Evolutionary conservation across 495 filamentous ascomycete genomes (phyloP), one percentile per base, ranked within the genome.

Genomic region (Tetracladium setigerum): DNA sequence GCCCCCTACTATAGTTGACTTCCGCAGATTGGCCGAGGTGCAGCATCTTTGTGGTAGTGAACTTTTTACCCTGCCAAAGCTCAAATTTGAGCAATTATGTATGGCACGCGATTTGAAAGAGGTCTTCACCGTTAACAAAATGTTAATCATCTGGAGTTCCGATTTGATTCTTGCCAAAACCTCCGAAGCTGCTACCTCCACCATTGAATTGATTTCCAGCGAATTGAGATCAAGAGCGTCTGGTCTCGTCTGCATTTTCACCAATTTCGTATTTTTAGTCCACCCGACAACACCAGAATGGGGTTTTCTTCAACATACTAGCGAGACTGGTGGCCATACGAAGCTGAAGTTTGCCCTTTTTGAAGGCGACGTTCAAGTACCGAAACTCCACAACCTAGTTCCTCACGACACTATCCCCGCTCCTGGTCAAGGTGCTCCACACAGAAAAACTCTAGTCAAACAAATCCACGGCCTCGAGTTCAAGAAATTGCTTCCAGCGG

Each of bases 281-380:
- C 54, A 50, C 40, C 57, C 57, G 2, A 24, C 47, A 5, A 47
- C 12, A 24, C 32, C 17, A 13, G 54, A 56, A 49, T 22, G 56
- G 54, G 53, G 49, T 41, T 15, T 54, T 52, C 15, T 17, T 60
- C 5, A 45, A 41, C 11, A 17, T 3, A 27, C 3, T 7, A 27
- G 22, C 22, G 22, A 38, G 5, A 22, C n/a, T 18, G 13, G 30
- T 0, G 32, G n/a, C 1, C 41, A 56, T 32, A 34, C 27, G 5
- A 44, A n/a, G 18, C n/a, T 60, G 8, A 46, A 48, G 39, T 57
- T 54, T 42, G 38, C 52, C 15, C 41, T 60, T 15, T 60, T 60
- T 34, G 44, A 51, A 19, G 38, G 14, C 35, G 24, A 41, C 7
- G 22, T 27, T 27, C 13, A 36, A 36, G 34, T 16, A 10, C 34